These are phyloP conservation scores for Penicillium sp. DNA, from an alignment of 2,329 filamentous ascomycete genomes.

Conservation along the genomic window DNA sequence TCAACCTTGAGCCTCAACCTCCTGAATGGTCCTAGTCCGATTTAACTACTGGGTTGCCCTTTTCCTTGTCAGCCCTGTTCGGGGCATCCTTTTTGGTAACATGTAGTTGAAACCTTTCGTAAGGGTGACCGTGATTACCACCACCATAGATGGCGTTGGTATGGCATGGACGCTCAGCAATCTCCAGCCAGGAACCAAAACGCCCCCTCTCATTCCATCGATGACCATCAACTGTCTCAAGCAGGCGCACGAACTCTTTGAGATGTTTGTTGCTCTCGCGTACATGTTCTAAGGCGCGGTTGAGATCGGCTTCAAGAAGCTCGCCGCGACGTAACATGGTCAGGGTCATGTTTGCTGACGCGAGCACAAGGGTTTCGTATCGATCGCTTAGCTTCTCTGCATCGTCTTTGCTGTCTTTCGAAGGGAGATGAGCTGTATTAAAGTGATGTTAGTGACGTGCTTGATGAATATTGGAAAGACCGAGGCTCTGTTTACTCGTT, in stretches of 20 bases:
- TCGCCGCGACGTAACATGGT: slow-evolving; percentile 7
- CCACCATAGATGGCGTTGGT: background rate
- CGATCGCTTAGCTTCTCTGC: background rate
- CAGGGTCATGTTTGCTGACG: slow-evolving; percentile 1
- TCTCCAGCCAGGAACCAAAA: background rate
- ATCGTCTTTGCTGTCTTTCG: background rate
- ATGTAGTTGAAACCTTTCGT: background rate
- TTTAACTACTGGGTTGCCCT: background rate
- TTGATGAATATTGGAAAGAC: background rate
- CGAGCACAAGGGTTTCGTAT: background rate
- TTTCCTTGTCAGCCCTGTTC: background rate
- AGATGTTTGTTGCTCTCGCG: background rate
- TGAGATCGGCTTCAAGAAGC: slow-evolving; percentile 2
- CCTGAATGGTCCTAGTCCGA: background rate
- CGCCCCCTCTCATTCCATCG: background rate
- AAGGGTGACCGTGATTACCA: background rate
- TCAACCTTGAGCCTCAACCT: background rate
- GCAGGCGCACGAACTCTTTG: background rate
- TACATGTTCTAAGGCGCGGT: background rate
- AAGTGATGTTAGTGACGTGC: background rate
- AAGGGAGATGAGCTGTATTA: background rate
- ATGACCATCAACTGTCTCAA: background rate
- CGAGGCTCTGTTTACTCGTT: background rate
- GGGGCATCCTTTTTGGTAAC: background rate
- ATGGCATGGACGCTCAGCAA: background rate